Base-by-base conservation (phyloP, 73 alveolate species). In the Paramecium caudatum region DNA sequence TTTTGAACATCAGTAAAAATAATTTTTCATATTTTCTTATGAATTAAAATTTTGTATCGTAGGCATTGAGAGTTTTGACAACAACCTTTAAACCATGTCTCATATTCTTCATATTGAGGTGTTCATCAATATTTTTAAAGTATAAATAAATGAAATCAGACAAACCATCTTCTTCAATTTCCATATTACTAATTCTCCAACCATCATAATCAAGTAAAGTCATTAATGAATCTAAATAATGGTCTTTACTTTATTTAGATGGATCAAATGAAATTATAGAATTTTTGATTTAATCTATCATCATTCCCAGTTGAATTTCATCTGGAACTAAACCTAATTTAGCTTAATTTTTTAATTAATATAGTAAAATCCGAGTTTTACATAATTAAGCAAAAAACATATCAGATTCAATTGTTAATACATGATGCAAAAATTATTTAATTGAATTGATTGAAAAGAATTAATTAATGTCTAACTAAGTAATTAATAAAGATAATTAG, bases 101-200 rank as follows among this genome's bases (percentile, higher is more conserved):
- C 55, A 65, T 65, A 32, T 65, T 33, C 16, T 36, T 65, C 25
- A 65, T 32, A 10, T 36, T 65, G 10, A 65, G 4, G 7, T 25
- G n/a, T 9, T 30, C 50, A 13, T 65, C 55, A 0, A 65, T 36
- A 65, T 30, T 36, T 32, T 65, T 33, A 36, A 32, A 65, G n/a
- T 65, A n/a, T 33, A 33, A 4, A 32, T 65, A 9, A 7, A 65
- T 65, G 34, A 65, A 65, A 2, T 65, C 47, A 32, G 27, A 25
- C 34, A 65, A 65, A 4, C 83, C 83, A 65, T 65, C 83, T 9
- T 65, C 83, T 33, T 65, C 83, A 33, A 32, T 25, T 65, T 65
- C 17, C 5, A 65, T 12, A 65, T 65, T 33, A 13, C 15, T 65
- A 8, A 3, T 32, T 33, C 61, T 33, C 83, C 83, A 65, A 16